Conservation (phyloP, 129 eudicot genomes). For the Artemisia annua region DNA sequence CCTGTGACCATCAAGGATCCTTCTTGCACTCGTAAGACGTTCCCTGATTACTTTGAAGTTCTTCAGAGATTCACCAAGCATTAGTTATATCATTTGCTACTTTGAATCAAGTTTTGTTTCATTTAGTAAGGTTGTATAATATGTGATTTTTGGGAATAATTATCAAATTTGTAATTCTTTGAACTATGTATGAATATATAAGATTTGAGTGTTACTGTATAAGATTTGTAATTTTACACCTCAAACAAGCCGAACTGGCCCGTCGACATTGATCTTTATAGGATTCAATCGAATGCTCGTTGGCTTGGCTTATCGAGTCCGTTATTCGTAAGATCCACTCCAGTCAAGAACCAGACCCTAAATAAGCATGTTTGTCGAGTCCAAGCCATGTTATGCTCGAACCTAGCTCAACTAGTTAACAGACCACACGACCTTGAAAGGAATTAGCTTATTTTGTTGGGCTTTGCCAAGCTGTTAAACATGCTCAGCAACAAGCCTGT, state of each 20-base stretch:
- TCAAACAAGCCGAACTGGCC: too few relatives aligned
- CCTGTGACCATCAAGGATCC: constrained; percentile 95
- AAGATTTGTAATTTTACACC: too few relatives aligned
- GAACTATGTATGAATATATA: constrained; percentile 10
- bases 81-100: constrained; percentile 26
- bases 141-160: constrained; percentile 24
- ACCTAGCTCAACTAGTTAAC: neutral
- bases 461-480: neutral
- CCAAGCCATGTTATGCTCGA: too few relatives aligned
- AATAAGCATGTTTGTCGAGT: too few relatives aligned
- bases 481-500: neutral
- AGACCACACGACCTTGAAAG: neutral
- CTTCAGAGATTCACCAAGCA: constrained; percentile 69
- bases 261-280: too few relatives aligned
- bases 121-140: constrained; percentile 22
- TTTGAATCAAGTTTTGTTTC: constrained; percentile 18
- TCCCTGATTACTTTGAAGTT: constrained; percentile 94
- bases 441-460: too few relatives aligned
- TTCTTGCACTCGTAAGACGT: constrained; percentile 88
- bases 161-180: neutral
- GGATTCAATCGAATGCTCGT: too few relatives aligned
- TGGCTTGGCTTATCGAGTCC: too few relatives aligned
- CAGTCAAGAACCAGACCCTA: too few relatives aligned
- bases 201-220: constrained; percentile 15
- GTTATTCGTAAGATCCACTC: too few relatives aligned